phyloP scores from a whole-genome alignment of 768 basidiomycete genomes.

The Cystobasidium onofrii region DNA sequence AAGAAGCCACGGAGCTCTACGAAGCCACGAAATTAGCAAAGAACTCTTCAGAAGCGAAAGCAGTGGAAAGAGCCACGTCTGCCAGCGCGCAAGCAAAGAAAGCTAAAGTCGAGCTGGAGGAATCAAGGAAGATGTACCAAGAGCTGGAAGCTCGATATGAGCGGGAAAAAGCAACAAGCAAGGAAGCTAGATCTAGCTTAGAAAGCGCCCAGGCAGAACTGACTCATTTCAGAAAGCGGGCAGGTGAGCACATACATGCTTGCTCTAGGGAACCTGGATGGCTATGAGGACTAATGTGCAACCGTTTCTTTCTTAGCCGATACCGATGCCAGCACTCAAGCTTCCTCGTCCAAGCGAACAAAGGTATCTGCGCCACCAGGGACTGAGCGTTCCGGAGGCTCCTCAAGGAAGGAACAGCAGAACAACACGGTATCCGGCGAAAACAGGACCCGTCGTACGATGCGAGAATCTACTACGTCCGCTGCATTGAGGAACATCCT shows the following conservation, averaged over 20 bases:
- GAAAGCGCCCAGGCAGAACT: neutral
- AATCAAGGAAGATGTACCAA: neutral
- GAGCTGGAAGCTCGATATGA: neutral
- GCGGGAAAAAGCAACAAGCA: neutral
- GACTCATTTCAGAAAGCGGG: neutral
- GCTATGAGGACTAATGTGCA: neutral
- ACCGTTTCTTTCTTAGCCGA: neutral
- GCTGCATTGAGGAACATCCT: slow-evolving; percentile 10
- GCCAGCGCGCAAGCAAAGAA: neutral
- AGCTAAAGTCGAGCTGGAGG: neutral
- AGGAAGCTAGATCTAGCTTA: neutral
- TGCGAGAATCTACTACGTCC: neutral
- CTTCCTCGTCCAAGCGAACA: neutral
- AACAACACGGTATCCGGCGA: neutral
- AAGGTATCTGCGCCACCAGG: neutral
- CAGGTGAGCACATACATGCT: neutral
- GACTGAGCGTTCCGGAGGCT: neutral
- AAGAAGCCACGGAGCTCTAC: neutral
- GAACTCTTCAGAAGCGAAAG: neutral
- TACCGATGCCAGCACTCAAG: neutral
- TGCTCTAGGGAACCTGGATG: too few relatives aligned
- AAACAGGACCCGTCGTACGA: neutral
- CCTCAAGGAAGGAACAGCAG: neutral
- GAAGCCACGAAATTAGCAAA: neutral
- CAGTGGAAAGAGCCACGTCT: neutral